Base-by-base conservation (phyloP, 1,284 basidiomycete genomes). In the Trametes pubescens region DNA sequence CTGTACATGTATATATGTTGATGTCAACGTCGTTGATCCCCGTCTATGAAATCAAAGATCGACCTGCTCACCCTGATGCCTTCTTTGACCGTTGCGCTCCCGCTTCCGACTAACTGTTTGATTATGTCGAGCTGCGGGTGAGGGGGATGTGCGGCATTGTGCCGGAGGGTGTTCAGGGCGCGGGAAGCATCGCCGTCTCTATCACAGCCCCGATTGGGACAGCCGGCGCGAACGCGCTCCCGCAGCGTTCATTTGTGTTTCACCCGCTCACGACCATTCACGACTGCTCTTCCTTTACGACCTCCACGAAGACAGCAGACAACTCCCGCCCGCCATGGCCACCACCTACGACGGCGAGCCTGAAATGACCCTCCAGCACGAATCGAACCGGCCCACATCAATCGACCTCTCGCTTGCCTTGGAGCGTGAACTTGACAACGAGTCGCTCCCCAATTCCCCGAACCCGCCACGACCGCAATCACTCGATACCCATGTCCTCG, bases 381-480 rank as follows among this genome's bases (percentile, higher is more conserved):
- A 74, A 44, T 49, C 72, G 24, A 66, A 63, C 51, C 72, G 84
- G 22, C 86, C 82, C 26, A 88, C 82, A 67, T 92, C 91, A 44
- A 91, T 93, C 69, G 92, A 93, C 75, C 83, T 92, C 63, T 84
- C 85, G 51, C 83, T 93, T 65, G 90, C 91, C 71, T 84, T 93
- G 64, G 91, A 93, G 74, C 86, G 83, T 55, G 86, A 92, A 76
- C 84, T 93, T 51, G 85, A 88, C 57, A 81, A 83, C 72, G 91
- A 92, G 59, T 85, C 84, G 22, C 79, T 82, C 1, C 85, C 82
- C 0, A 71, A 61, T 55, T 68, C 67, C 57, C 63, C 69, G 54
- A 59, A 64, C 52, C 65, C 69, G 52, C 67, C 69, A 18, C 81
- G 82, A 14, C 81, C 81, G 24, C 84, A 86, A 64, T 86, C 87